Evolutionary conservation across 1,139 yeast genomes (phyloP).

Genomic region (Yamadazyma mexicana): DNA sequence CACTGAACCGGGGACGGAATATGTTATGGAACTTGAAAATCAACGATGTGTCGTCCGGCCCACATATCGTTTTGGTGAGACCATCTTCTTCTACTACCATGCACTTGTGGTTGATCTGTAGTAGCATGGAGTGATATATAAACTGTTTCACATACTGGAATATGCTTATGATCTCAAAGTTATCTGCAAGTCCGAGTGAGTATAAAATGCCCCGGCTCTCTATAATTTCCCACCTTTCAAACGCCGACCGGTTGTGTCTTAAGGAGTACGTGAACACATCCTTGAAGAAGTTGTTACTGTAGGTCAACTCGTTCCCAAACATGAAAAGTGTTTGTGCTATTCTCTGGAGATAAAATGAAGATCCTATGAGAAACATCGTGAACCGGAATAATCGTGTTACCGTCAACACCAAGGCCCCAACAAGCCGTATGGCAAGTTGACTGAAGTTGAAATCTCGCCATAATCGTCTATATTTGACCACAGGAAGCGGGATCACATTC

Average conservation of each 20-base stretch:
- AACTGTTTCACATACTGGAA: slow-evolving; percentile 4
- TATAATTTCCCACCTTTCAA: slow-evolving; percentile 6
- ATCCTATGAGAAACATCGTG: slow-evolving; percentile 20
- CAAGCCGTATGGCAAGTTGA: neutral
- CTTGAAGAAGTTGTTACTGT: slow-evolving; percentile 27
- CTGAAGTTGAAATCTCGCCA: slow-evolving; percentile 21
- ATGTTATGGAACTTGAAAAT: slow-evolving; percentile 31
- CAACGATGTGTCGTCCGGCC: slow-evolving; percentile 18
- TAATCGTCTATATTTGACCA: slow-evolving; percentile 24
- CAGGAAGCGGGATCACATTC: slow-evolving; percentile 28
- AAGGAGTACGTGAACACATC: slow-evolving; percentile 31
- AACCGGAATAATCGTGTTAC: slow-evolving; percentile 18
- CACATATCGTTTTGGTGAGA: slow-evolving; percentile 5
- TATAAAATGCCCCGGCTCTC: slow-evolving; percentile 7
- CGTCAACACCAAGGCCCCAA: slow-evolving; percentile 6
- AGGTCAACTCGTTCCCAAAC: slow-evolving; percentile 33
- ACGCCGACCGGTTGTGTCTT: slow-evolving; percentile 17
- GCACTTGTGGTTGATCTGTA: slow-evolving; percentile 7
- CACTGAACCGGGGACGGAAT: slow-evolving; percentile 11
- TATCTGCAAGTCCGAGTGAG: slow-evolving; percentile 7
- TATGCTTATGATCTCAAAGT: slow-evolving; percentile 2
- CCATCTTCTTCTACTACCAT: no score
- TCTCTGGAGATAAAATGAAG: slow-evolving; percentile 15
- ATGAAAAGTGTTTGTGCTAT: slow-evolving; percentile 19
- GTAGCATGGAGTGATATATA: slow-evolving; percentile 4